A percentile compares a stretch with the other conserved stretches of the same genome.
phyloP scores from a whole-genome alignment of 164 flowering plant genomes.

The Umbilicus rupestris region DNA sequence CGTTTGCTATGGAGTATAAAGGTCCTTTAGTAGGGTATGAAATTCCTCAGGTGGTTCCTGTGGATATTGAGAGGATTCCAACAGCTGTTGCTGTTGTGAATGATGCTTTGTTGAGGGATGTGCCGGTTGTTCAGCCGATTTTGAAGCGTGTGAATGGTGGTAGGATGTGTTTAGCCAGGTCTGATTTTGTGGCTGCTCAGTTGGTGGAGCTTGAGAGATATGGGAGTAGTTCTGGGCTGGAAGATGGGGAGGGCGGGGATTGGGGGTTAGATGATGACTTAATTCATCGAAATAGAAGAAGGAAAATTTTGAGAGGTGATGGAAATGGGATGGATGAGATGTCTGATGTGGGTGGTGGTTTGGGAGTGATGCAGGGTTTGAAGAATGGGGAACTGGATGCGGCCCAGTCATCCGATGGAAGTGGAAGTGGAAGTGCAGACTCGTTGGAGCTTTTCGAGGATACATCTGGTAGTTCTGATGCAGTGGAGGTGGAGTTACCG shows the following conservation, averaged over 20 bases:
- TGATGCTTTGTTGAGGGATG: slow-evolving; percentile 17
- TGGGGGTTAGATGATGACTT: background rate
- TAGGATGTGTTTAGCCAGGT: slow-evolving; percentile 9
- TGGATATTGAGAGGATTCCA: slow-evolving; percentile 49
- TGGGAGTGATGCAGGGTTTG: slow-evolving; percentile 14
- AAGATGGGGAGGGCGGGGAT: slow-evolving; percentile 10
- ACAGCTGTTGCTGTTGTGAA: slow-evolving; percentile 37
- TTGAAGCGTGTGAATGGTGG: slow-evolving; percentile 13
- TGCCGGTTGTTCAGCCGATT: slow-evolving; percentile 18
- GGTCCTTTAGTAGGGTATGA: slow-evolving; percentile 58
- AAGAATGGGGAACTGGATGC: slow-evolving; percentile 12
- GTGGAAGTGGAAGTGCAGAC: slow-evolving; percentile 27
- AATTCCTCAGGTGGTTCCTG: slow-evolving; percentile 51
- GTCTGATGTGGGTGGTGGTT: slow-evolving; percentile 8
- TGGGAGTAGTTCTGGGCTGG: slow-evolving; percentile 13
- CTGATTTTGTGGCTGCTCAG: background rate
- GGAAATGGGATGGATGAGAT: slow-evolving; percentile 2
- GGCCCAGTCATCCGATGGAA: slow-evolving; percentile 13
- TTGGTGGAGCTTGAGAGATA: background rate
- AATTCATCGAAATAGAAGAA: background rate
- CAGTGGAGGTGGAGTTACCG: background rate
- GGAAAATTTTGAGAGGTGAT: slow-evolving; percentile 1
- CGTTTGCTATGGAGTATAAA: slow-evolving; percentile 63
- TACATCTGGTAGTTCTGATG: background rate
- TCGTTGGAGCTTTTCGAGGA: slow-evolving; percentile 14